phyloP scores from a whole-genome alignment of 441 rosid species.

The Populus hybrid region DNA sequence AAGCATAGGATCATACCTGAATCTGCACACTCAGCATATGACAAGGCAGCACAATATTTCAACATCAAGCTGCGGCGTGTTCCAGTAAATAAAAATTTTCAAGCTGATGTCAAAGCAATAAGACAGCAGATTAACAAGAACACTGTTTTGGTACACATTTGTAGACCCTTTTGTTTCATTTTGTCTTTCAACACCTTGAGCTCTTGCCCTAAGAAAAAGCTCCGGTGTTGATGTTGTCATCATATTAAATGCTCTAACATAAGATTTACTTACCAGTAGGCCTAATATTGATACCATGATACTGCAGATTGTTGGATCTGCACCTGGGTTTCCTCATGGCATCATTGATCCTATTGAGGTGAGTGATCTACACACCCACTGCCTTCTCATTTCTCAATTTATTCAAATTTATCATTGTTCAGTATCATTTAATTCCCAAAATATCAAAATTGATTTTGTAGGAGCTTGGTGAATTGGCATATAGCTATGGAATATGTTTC shows the following conservation, averaged over 20 bases:
- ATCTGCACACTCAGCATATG: slow-evolving; percentile 96
- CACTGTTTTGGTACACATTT: slow-evolving; percentile 68
- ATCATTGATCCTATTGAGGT: slow-evolving; percentile 97
- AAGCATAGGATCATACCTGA: slow-evolving; percentile 84
- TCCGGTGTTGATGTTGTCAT: slow-evolving; percentile 4
- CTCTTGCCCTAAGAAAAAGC: not conserved
- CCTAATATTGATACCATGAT: slow-evolving; percentile 24
- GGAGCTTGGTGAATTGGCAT: slow-evolving; percentile 94
- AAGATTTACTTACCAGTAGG: slow-evolving; percentile 7
- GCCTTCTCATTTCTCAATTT: not conserved
- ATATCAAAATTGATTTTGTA: slow-evolving; percentile 26
- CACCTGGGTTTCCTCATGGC: slow-evolving; percentile 99
- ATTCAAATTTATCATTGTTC: not conserved
- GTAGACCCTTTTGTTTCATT: not conserved
- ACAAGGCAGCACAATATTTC: slow-evolving; percentile 96
- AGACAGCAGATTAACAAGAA: slow-evolving; percentile 61
- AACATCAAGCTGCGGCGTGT: slow-evolving; percentile 93
- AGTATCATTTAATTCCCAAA: not conserved
- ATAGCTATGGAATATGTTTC: slow-evolving; percentile 69
- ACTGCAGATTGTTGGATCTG: slow-evolving; percentile 94
- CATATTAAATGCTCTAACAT: slow-evolving; percentile 12
- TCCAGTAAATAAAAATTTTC: slow-evolving; percentile 74
- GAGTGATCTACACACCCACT: slow-evolving; percentile 14
- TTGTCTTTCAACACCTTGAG: not conserved
- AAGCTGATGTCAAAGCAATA: slow-evolving; percentile 82